A percentile compares a stretch with the other conserved stretches of the same genome.
phyloP scores from a whole-genome alignment of 768 basidiomycete genomes.

The Boletus barrowsii region DNA sequence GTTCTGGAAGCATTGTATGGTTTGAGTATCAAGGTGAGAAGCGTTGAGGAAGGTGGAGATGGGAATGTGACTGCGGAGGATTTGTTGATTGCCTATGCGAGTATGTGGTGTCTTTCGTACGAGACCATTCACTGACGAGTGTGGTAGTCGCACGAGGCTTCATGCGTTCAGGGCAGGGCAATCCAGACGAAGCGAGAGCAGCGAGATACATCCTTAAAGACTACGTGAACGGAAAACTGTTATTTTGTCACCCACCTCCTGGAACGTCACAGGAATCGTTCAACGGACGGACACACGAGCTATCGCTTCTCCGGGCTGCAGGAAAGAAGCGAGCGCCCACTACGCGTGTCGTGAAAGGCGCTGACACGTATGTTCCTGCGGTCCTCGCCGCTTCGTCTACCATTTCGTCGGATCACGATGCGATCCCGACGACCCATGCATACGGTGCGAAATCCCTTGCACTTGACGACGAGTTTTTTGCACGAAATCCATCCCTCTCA shows the following conservation, averaged over 20 bases:
- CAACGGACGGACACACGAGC: conserved; percentile 67
- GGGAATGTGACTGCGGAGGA: conserved; percentile 73
- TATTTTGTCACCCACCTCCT: conserved; percentile 91
- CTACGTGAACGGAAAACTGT: conserved; percentile 90
- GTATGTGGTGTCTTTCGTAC: conserved; percentile 48
- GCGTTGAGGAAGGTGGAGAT: conserved; percentile 81
- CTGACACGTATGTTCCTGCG: conserved; percentile 72
- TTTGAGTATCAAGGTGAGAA: conserved; percentile 61
- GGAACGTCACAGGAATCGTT: conserved; percentile 61
- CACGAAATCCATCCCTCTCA: conserved; percentile 46
- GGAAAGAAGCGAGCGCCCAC: conserved; percentile 88
- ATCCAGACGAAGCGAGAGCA: conserved; percentile 93
- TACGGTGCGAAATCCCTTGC: conserved; percentile 54
- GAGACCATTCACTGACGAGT: conserved; percentile 14
- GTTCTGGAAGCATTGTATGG: conserved; percentile 93
- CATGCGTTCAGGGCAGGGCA: conserved; percentile 90
- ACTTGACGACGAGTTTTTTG: conserved; percentile 84
- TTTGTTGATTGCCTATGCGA: conserved; percentile 85
- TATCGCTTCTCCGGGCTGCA: conserved; percentile 53
- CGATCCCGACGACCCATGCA: conserved; percentile 28
- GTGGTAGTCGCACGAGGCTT: conserved; percentile 85
- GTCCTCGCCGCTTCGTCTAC: not conserved
- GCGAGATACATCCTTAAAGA: conserved; percentile 94
- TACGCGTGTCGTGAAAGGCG: conserved; percentile 79
- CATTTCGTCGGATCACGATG: conserved; percentile 14